A percentile compares a stretch with the other conserved stretches of the same genome.
phyloP scores from a whole-genome alignment of 331 rosid species.

The Ulmus americana region DNA sequence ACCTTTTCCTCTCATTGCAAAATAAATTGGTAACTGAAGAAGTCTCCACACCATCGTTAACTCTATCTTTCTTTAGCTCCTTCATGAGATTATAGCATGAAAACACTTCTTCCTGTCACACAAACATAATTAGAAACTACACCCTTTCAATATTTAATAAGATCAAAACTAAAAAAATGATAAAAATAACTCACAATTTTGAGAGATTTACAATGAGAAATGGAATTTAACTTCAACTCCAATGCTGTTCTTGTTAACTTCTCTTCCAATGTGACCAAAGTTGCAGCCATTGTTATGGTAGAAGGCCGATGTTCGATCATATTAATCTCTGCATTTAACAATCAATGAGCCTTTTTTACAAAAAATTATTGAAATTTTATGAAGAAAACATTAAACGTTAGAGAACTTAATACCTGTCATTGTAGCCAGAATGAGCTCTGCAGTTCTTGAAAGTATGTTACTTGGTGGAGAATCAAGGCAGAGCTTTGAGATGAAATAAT shows the following conservation, averaged over 20 bases:
- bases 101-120: slow-evolving; percentile 47
- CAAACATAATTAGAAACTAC: not conserved
- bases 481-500: slow-evolving; percentile 49
- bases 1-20: slow-evolving; percentile 47
- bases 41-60: slow-evolving; percentile 27
- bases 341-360: not conserved
- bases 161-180: not conserved
- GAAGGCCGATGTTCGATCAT: slow-evolving; percentile 58
- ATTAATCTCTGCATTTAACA: slow-evolving; percentile 47
- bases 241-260: slow-evolving; percentile 41
- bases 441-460: slow-evolving; percentile 25
- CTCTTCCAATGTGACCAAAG: slow-evolving; percentile 49
- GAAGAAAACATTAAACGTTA: not conserved
- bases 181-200: slow-evolving; percentile 44
- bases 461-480: slow-evolving; percentile 38
- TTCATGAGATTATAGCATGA: slow-evolving; percentile 46
- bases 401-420: slow-evolving; percentile 40
- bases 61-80: slow-evolving; percentile 31
- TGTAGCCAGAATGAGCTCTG: slow-evolving; percentile 39
- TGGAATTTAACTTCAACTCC: slow-evolving; percentile 46
- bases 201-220: slow-evolving; percentile 33
- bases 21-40: slow-evolving; percentile 35
- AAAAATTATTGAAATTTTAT: no score
- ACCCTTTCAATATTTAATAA: not conserved
- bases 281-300: slow-evolving; percentile 64